These are phyloP conservation scores for Penicillium sp. DNA, from an alignment of 2,329 filamentous ascomycete species.

Conservation along the genomic window DNA sequence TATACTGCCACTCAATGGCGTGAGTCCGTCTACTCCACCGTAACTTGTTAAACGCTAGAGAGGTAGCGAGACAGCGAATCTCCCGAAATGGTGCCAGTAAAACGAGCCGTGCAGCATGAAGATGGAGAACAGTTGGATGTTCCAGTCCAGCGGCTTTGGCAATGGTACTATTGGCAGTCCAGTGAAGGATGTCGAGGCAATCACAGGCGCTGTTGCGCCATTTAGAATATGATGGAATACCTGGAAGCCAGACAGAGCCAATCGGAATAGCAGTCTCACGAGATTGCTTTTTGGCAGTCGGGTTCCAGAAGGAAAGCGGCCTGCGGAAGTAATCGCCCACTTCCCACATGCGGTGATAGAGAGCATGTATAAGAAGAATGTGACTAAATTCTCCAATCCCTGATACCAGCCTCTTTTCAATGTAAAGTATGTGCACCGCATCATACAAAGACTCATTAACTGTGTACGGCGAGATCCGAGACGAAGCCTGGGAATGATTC, in stretches of 20 bases:
- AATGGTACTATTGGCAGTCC: conserved; percentile 56
- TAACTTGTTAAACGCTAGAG: conserved; percentile 33
- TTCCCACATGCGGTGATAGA: conserved; percentile 53
- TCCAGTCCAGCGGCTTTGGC: conserved; percentile 53
- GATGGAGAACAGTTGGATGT: conserved; percentile 56
- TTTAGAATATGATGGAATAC: conserved; percentile 49
- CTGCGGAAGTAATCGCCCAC: conserved; percentile 48
- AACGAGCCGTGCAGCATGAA: conserved; percentile 56
- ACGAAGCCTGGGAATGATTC: neutral
- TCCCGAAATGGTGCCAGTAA: conserved; percentile 52
- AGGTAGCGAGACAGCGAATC: conserved; percentile 46
- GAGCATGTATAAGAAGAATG: conserved; percentile 51
- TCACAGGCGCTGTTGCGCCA: conserved; percentile 47
- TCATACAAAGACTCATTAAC: conserved; percentile 41
- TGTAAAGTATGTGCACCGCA: conserved; percentile 49
- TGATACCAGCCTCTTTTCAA: conserved; percentile 49
- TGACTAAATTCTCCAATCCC: conserved; percentile 52
- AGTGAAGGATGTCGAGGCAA: conserved; percentile 58
- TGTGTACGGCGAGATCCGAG: conserved; percentile 1
- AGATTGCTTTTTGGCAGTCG: conserved; percentile 43
- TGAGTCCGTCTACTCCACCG: conserved; percentile 31
- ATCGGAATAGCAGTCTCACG: conserved; percentile 34
- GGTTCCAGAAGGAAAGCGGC: conserved; percentile 49
- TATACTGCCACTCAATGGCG: conserved; percentile 39
- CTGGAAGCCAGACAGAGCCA: conserved; percentile 49